Evolutionary conservation across 495 filamentous ascomycete genomes (phyloP), one percentile per base, ranked within the genome.

Genomic region (Daldinia vernicosa): DNA sequence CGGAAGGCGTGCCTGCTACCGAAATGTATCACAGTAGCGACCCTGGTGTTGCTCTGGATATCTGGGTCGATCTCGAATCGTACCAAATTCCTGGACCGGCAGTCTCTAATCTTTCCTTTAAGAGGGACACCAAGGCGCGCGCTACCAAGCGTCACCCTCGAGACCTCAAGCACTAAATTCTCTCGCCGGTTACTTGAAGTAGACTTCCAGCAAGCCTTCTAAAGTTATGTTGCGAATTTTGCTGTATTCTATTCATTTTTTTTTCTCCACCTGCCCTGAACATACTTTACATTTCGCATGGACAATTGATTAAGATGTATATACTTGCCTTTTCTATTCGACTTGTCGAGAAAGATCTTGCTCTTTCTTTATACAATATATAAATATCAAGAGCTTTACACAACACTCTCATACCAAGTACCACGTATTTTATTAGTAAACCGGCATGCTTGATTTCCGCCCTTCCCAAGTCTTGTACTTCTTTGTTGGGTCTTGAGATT

Each of bases 11-110:
- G 9, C 51, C 71, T 6, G 80, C 77, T 24, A 79, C 54, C 7
- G 64, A 54, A 55, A 54, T 82, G 61, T 82, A 82, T 43, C 74
- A 71, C 37, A 54, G 66, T 11, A 76, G 60, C 0, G 80, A 83
- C 55, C 75, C 78, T 9, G 81, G 81, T 0, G 71, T 83, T 27
- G 58, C 58, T 17, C 27, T 82, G 6, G 72, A 82, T 60, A 77
- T 81, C 19, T 80, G 66, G 66, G 33, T 27, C 6, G 15, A 74
- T 22, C 66, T 74, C 6, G 12, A 74, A 11, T 69, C 66, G 0
- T 74, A 74, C 33, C 17, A 72, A 30, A 61, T 72, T 30, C 70
- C 70, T 9, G 70, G 70, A 19, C 64, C 70, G 27, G 27, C 60
- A 2, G 30, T 68, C 19, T 55, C 64, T 7, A 61, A 24, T 14